These are phyloP conservation scores for Linaria vulgaris DNA, from an alignment of 257 asterid genomes.

Conservation along the genomic window DNA sequence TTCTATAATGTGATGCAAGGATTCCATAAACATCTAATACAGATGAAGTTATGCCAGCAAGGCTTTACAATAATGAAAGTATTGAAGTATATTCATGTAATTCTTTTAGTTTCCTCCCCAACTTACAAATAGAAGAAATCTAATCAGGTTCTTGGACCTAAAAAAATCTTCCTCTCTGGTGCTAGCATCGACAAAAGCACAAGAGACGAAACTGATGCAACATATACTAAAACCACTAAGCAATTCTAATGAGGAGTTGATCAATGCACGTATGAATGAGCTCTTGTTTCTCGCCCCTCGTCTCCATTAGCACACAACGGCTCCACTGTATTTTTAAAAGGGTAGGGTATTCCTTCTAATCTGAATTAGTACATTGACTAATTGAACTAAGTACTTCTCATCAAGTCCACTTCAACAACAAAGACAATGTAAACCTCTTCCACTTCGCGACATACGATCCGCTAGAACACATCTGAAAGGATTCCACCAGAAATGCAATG, in stretches of 20 bases:
- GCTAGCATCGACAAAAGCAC: neutral
- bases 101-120: neutral
- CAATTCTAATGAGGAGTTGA: neutral
- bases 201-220: too few relatives aligned
- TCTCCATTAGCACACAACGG: too few relatives aligned
- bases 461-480: neutral
- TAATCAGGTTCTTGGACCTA: neutral
- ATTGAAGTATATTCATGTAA: neutral
- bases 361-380: neutral
- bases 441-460: slow-evolving; percentile 1
- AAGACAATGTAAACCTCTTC: neutral
- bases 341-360: neutral
- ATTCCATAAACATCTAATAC: neutral
- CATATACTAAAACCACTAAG: neutral
- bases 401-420: neutral
- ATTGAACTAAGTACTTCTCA: too few relatives aligned
- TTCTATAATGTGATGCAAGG: neutral
- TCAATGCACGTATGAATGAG: too few relatives aligned
- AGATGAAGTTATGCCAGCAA: neutral
- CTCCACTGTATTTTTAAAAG: too few relatives aligned
- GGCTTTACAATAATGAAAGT: neutral
- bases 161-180: neutral
- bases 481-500: neutral
- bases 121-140: neutral
- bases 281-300: too few relatives aligned